Evolutionary conservation across 148 eudicot genomes (phyloP), one percentile per base, ranked within the genome.

Genomic region (Rhododendron ovatum): DNA sequence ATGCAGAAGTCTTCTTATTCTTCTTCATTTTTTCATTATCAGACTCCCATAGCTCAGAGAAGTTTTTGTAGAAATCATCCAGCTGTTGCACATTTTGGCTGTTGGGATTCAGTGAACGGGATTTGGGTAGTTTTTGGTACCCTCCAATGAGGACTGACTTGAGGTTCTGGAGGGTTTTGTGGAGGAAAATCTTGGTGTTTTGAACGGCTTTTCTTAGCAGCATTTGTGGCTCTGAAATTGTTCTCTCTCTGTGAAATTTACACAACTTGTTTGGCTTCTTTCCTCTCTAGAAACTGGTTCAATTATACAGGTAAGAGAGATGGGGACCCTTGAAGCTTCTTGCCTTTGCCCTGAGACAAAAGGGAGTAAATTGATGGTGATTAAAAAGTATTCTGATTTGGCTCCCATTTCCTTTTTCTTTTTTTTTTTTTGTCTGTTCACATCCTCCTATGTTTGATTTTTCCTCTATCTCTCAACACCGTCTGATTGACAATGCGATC

Each of bases 171-270:
- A 95, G 83, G 73, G 93, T 91, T 90, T 91, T 91, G 83, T 83
- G 90, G 57, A 95, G 57, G 89, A 94, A 88, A 39, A 61, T 84
- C 88, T 91, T 95, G 90, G 94, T 89, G 65, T 91, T 92, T 73
- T 87, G 88, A 83, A 93, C 41, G 87, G 92, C 87, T 82, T 89
- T 92, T 81, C 88, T 93, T n/a, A 92, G 85, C 87, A 78, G 84
- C 95, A 95, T 93, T 90, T 88, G 83, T 81, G 80, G 45, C 75
- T 87, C 63, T 33, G 18, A 39, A 18, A 69, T 84, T 84, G 45
- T 85, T 88, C 67, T 63, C 80, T 81, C 48, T 81, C 13, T 50
- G n/a, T 50, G 53, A n/a, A 81, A 43, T 24, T 28, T 85, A 53
- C 57, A 48, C 35, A 2, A 24, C 26, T 85, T 47, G 39, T 30